Evolutionary conservation across 164 flowering plant genomes (phyloP), one percentile per base, ranked within the genome.

Genomic region (grape (Vitis vinifera)): DNA sequence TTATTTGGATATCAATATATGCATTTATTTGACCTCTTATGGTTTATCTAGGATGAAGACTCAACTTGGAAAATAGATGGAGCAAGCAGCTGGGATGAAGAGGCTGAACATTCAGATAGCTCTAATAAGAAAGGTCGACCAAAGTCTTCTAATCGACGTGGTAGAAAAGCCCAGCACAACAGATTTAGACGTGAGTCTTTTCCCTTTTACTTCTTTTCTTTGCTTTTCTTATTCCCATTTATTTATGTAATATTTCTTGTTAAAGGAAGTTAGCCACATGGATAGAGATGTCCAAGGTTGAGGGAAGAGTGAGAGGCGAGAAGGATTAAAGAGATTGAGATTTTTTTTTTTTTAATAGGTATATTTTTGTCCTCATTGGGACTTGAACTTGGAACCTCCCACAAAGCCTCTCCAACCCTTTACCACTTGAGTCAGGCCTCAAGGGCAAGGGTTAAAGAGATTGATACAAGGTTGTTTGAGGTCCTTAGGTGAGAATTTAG

Each of bases 121-220:
- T 62, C 71, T 15, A 53, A 69, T 59, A 77, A 77, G 63, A 75
- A 83, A 76, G 66, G 56, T 47, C 69, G 59, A 68, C 15, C 86
- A n/a, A 86, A 77, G 69, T 65, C 78, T 64, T 72, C 85, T 47
- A 56, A 78, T 61, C 80, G 70, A 27, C 73, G 53, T 74, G 75
- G 77, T 67, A 65, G 53, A 51, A 84, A 79, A 62, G 69, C 62
- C 44, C 71, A 74, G 16, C 59, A 67, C n/a, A 79, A 76, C 47
- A 79, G 77, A 75, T 74, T 27, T 67, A 87, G 77, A 72, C 75
- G 95, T 90, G 67, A 89, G 92, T 69, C 73, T 61, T 55, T 62
- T 23, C 29, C 11, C 37, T 57, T 8, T 59, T 5, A 19, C n/a
- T 27, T n/a, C 16, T 14, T 37, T 29, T 48, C 1, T 11, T 29